These are phyloP conservation scores for Salvia rosmarinus DNA, from an alignment of 257 asterid species.

Conservation along the genomic window DNA sequence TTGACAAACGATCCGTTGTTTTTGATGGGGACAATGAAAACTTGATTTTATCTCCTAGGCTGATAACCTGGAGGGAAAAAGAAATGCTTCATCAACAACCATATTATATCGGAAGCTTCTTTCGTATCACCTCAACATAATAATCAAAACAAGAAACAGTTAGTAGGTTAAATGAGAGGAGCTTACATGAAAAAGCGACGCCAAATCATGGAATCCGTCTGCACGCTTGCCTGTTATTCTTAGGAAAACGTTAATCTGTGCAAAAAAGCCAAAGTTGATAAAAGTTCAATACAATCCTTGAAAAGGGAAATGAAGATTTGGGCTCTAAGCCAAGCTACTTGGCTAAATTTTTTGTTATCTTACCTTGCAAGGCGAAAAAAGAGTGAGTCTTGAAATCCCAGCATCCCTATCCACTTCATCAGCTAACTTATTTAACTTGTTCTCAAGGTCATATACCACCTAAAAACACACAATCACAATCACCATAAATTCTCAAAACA, in stretches of 20 bases:
- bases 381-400: constrained; percentile 76
- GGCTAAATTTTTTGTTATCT: constrained; percentile 28
- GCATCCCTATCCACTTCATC: constrained; percentile 83
- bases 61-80: constrained; percentile 68
- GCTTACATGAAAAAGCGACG: constrained; percentile 86
- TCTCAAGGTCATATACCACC: constrained; percentile 68
- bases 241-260: constrained; percentile 73
- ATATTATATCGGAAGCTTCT: constrained; percentile 31
- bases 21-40: constrained; percentile 85
- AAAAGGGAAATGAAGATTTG: not conserved
- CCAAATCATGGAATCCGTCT: constrained; percentile 88
- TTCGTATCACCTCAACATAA: not conserved
- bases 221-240: constrained; percentile 75
- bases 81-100: constrained; percentile 6
- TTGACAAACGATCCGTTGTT: constrained; percentile 72
- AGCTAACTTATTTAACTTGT: constrained; percentile 62
- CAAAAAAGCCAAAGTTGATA: constrained; percentile 20
- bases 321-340: constrained; percentile 1
- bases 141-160: not conserved
- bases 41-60: constrained; percentile 87
- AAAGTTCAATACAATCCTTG: not conserved
- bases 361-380: constrained; percentile 96
- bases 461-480: constrained; percentile 36
- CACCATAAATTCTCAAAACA: constrained; percentile 2
- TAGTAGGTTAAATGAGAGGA: constrained; percentile 20